phyloP scores from a whole-genome alignment of 257 asterid genomes.

The Forsythia suspensa region DNA sequence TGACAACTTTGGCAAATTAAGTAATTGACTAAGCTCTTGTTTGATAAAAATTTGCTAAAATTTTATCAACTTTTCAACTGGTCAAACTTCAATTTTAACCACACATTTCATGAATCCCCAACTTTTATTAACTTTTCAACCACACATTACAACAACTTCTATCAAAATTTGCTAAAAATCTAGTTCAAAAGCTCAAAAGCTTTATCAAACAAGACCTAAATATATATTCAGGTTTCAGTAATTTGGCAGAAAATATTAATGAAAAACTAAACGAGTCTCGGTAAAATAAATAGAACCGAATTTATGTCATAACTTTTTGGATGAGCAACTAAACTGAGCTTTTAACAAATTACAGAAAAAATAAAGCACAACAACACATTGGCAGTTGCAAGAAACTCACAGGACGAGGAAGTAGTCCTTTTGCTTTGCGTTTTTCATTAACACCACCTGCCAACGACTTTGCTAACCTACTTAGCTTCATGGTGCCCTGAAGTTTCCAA shows the following conservation, averaged over 20 bases:
- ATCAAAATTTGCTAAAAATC: no score
- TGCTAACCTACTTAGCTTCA: constrained; percentile 80
- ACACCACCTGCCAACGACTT: constrained; percentile 76
- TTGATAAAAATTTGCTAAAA: no score
- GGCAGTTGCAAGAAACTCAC: constrained; percentile 51
- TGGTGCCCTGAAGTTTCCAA: constrained; percentile 64
- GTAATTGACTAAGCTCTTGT: no score
- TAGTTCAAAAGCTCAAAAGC: no score
- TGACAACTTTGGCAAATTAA: neutral
- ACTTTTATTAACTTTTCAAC: no score
- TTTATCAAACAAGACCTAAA: neutral
- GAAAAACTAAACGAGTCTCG: neutral
- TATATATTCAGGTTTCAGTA: neutral
- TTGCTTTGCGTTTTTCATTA: constrained; percentile 79
- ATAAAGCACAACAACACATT: neutral
- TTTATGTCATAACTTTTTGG: neutral
- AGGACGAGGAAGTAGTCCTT: constrained; percentile 92
- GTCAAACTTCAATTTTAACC: no score
- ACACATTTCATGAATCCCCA: no score
- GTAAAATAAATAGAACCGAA: neutral
- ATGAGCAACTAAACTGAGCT: constrained; percentile 14
- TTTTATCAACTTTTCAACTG: no score
- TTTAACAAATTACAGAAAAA: constrained; percentile 9
- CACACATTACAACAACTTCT: no score
- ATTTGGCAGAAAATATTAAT: constrained; percentile 4